Percentiles rank a stretch among this genome's conserved stretches.
phyloP scores from a whole-genome alignment of 169 alveolate genomes.

The Theileria orientalis region DNA sequence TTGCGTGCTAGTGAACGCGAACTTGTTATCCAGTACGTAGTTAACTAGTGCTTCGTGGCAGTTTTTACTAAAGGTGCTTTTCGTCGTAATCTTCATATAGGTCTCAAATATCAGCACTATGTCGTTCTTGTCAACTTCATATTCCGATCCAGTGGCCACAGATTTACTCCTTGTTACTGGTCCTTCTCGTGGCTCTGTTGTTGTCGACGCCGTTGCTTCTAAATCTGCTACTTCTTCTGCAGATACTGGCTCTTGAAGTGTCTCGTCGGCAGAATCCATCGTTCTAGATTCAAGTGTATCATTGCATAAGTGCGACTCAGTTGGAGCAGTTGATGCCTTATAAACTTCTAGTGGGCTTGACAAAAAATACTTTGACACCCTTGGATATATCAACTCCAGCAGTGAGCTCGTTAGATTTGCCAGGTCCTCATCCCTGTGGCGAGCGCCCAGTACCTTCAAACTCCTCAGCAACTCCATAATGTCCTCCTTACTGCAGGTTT shows the following conservation, averaged over 20 bases:
- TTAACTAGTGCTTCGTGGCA: not conserved
- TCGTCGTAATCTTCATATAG: not conserved
- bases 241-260: too few species aligned
- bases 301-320: too few species aligned
- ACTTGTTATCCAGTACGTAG: not conserved
- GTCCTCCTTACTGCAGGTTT: not conserved
- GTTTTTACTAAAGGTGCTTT: not conserved
- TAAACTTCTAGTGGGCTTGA: too few species aligned
- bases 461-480: not conserved
- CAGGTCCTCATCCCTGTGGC: not conserved
- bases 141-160: too few species aligned
- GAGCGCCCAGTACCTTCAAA: not conserved
- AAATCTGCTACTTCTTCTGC: too few species aligned
- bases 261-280: too few species aligned
- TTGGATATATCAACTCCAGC: not conserved
- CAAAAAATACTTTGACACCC: conserved; percentile 3
- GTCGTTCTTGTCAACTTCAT: not conserved
- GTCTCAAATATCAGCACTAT: not conserved
- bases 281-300: too few species aligned
- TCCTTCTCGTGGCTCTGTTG: too few species aligned
- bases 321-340: too few species aligned
- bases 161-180: too few species aligned
- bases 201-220: too few species aligned
- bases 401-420: not conserved
- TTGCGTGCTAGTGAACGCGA: not conserved